Evolutionary conservation across 371 early-diverging fungal genomes (phyloP), one percentile per base, ranked within the genome.

Genomic region (Mortierella sp.): DNA sequence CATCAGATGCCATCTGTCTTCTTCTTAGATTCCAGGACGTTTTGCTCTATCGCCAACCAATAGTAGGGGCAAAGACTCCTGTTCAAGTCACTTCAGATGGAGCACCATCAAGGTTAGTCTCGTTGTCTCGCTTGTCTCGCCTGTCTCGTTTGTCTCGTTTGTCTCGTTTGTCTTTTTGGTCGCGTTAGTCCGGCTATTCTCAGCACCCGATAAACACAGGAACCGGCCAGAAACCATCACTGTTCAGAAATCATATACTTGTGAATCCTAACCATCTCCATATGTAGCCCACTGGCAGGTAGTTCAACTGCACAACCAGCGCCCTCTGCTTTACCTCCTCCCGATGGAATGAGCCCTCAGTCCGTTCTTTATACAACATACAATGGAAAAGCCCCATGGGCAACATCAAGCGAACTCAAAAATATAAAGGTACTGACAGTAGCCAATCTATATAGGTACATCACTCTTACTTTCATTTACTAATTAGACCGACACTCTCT

Each of bases 371-470:
- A 87, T 32, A 84, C 92, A 12, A 91, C 94, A 2, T 90, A 94
- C 76, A 86, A 88, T 32, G 89, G 89, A 5, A 94, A 94, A 64
- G 87, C 89, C 1, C 32, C 75, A 18, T 96, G 94, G 94, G 84
- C 88, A 18, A 72, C 62, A 6, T 62, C 75, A 5, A 61, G 68
- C 8, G 78, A 71, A 3, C 77, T 84, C 40, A 83, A 72, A 61
- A 62, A 72, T 39, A 68, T 84, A 32, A 84, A 84, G 83, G 84
- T 84, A 68, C 52, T 5, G 14, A 0, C 47, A 12, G 47, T 12
- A 47, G 14, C 47, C 11, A 20, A n/a, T n/a, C 47, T 47, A 14
- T 10, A 47, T 18, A 14, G 20, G 14, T 3, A 47, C 20, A 5
- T 4, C 47, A 20, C 11, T 14, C 18, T 20, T 47, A 47, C 14